Conservation (phyloP, 2,329 filamentous ascomycete species). For the Diaporthe capsici region DNA sequence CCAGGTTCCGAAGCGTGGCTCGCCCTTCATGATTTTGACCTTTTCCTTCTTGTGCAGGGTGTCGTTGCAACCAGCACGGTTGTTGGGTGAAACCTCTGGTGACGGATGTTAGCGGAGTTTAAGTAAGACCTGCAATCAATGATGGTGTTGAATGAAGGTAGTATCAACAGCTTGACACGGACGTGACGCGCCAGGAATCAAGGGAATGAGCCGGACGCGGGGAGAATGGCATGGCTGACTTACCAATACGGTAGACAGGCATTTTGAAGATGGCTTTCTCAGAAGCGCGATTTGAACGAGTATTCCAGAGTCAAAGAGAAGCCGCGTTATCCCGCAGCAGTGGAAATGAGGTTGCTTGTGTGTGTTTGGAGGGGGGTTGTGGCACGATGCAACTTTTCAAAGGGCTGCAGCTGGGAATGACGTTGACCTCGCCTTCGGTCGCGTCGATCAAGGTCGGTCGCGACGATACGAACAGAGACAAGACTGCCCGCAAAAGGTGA, state of each 20-base stretch:
- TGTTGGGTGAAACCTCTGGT: conserved; percentile 78
- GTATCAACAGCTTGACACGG: neutral
- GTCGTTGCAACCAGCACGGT: conserved; percentile 82
- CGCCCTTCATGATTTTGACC: conserved; percentile 83
- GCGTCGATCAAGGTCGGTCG: conserved; percentile 9
- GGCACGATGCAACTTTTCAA: conserved; percentile 26
- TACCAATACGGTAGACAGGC: conserved; percentile 64
- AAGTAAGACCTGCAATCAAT: neutral
- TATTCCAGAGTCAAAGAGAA: neutral
- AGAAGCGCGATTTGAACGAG: neutral
- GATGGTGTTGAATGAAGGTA: neutral
- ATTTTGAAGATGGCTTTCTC: conserved; percentile 49
- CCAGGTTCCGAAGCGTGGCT: conserved; percentile 82
- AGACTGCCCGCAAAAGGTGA: neutral
- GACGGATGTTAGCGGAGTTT: neutral
- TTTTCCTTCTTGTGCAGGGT: conserved; percentile 78
- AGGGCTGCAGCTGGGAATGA: conserved; percentile 24
- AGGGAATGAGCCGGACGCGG: neutral
- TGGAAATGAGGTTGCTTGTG: neutral
- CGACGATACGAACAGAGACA: neutral
- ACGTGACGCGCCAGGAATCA: neutral
- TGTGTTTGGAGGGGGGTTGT: neutral
- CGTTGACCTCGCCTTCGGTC: conserved; percentile 9
- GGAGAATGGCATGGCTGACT: conserved; percentile 43
- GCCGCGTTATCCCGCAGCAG: neutral